Evolutionary conservation across 331 rosid genomes (phyloP), one percentile per base, ranked within the genome.

Genomic region (Rosa hybrid): DNA sequence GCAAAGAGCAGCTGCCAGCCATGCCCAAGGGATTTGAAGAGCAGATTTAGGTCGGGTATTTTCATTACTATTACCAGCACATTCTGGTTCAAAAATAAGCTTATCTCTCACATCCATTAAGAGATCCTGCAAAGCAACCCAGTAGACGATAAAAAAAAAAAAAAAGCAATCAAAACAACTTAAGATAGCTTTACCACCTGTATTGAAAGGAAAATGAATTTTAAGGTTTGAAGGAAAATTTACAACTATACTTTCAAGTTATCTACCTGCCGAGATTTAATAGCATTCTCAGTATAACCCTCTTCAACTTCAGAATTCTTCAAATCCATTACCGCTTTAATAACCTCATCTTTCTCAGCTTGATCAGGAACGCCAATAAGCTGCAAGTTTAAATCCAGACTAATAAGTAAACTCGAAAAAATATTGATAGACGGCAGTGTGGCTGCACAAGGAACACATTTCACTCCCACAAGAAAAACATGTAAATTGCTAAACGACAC

Each of bases 331-430:
- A 91, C 92, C 0, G 96, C 86, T 86, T 91, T 93, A 68, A 91
- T 93, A 81, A 95, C 89, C 88, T 91, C 94, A 91, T 95, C 99
- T 87, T 95, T 95, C 87, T 91, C 98, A 72, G 98, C 92, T 80
- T 79, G 86, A 77, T 89, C 88, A 44, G 96, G 88, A 81, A 91
- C 91, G 53, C 99, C 99, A 68, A 95, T 87, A 72, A 93, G 93
- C 99, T 95, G 91, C 86, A 82, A 84, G 80, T 83, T 74, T 20
- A 82, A 73, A 80, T 69, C 68, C 71, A 68, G 57, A 76, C 45
- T 67, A 20, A 77, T 51, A 74, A 70, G 48, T 27, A 78, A 57
- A 60, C 12, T 21, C 9, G 13, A 14, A 54, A 20, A 44, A 41
- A 10, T 44, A 78, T 21, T 23, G 39, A 51, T 20, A 10, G 12